Evolutionary conservation across 768 basidiomycete genomes (phyloP), one percentile per base, ranked within the genome.

Genomic region (Tylopilus plumbeoviolaceoides): DNA sequence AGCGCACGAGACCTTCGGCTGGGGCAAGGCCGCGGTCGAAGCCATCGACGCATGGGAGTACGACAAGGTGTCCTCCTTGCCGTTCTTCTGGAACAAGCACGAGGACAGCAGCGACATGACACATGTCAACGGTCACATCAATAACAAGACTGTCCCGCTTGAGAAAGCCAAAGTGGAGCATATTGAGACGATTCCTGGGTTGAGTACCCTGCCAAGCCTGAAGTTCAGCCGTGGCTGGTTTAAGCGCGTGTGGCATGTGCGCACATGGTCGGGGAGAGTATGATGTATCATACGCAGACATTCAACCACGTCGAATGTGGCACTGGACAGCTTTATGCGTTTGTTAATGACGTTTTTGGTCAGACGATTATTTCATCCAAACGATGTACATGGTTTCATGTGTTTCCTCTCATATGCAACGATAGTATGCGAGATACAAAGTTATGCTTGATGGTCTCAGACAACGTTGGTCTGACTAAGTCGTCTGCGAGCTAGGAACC

Each of bases 21-120:
- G 92, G 91, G 92, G 91, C 4, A 68, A 63, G 20, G 89, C 85
- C 1, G 80, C 84, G 0, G 52, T 94, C 1, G 70, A 76, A 1
- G 85, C 86, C 1, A 61, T 94, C 27, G 79, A 84, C 9, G 62
- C 63, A 8, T 93, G 90, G 90, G 57, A 73, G 23, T 67, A 65
- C 47, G 61, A 69, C 38, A 58, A 71, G 54, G 44, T 69, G 14
- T 50, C 58, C 44, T 50, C 63, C 2, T 38, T 71, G 2, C 63
- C 78, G 25, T 85, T 78, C 58, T 65, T 78, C 53, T 85, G 84
- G 84, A 74, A 71, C 15, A 71, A 65, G 51, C 71, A 70, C 50
- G 67, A 57, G 47, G 72, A 74, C 33, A 71, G 66, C 28, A 67
- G 69, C 11, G 62, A 67, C 23, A 55, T 69, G 57, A 64, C 64